Evolutionary conservation across 2,329 filamentous ascomycete genomes (phyloP).

Genomic region (Calonectria honghensis): DNA sequence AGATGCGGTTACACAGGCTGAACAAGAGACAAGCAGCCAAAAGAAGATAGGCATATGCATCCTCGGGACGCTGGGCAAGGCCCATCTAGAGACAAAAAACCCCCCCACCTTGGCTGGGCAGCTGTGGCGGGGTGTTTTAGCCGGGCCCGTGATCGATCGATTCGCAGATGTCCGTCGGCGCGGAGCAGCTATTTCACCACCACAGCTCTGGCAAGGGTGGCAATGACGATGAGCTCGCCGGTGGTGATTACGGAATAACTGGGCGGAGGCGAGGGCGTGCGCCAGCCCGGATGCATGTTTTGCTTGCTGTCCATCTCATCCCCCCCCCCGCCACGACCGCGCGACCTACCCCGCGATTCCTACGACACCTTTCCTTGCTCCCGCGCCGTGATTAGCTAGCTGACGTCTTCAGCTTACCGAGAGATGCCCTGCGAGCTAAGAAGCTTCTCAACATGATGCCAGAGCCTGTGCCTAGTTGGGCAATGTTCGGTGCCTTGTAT

Average conservation of each 20-base stretch:
- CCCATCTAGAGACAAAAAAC: conserved; percentile 27
- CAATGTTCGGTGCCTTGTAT: background rate
- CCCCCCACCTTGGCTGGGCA: conserved; percentile 11
- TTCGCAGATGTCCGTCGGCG: conserved; percentile 10
- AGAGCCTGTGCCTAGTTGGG: background rate
- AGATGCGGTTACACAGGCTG: conserved; percentile 23
- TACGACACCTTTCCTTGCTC: background rate
- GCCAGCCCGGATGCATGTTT: background rate
- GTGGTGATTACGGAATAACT: background rate
- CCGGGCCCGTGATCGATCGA: conserved; percentile 33
- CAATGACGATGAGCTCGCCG: background rate
- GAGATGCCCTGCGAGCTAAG: background rate
- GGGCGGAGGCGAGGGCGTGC: background rate
- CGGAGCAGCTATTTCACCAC: background rate
- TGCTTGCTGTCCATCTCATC: conserved; percentile 9
- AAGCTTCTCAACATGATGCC: background rate
- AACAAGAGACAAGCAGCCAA: conserved; percentile 17
- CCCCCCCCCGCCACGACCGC: background rate
- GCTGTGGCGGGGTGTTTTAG: conserved; percentile 8
- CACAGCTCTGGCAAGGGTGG: background rate
- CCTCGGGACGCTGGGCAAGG: conserved; percentile 16
- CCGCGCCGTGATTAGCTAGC: conserved; percentile 29
- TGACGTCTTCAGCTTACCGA: conserved; percentile 16
- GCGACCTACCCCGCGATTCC: conserved; percentile 27
- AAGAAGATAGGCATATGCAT: conserved; percentile 30